phyloP scores from a whole-genome alignment of 2,329 filamentous ascomycete genomes.

The Grosmannia penicillata region DNA sequence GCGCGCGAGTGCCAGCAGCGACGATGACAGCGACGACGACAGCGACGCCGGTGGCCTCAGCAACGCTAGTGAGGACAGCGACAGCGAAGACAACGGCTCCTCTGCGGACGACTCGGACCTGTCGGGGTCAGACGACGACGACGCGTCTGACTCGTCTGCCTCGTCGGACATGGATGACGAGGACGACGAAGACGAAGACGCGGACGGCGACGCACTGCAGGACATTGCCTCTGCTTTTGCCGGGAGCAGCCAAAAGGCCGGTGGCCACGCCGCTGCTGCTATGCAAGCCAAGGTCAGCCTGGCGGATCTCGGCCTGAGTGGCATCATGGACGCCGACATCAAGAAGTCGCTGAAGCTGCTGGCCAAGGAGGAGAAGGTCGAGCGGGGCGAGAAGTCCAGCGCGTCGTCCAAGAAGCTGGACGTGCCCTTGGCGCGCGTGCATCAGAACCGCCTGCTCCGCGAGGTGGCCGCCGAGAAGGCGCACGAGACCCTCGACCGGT shows the following conservation, averaged over 20 bases:
- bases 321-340: conserved; percentile 57
- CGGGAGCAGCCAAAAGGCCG: conserved; percentile 36
- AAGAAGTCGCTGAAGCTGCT: conserved; percentile 69
- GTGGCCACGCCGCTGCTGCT: conserved; percentile 24
- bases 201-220: conserved; percentile 48
- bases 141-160: not conserved
- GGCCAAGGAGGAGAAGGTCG: conserved; percentile 40
- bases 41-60: not conserved
- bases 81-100: conserved; percentile 25
- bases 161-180: not conserved
- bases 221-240: conserved; percentile 55
- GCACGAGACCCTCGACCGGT: conserved; percentile 77
- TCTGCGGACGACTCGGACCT: conserved; percentile 24
- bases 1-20: conserved; percentile 18
- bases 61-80: not conserved
- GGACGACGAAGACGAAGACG: conserved; percentile 13
- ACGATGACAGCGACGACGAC: conserved; percentile 7
- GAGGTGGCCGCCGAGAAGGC: conserved; percentile 76
- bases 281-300: conserved; percentile 56
- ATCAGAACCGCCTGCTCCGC: conserved; percentile 76
- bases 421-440: conserved; percentile 68
- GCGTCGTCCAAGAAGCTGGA: conserved; percentile 60
- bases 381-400: too few relatives aligned
- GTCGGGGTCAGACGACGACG: conserved; percentile 2
- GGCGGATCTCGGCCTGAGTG: conserved; percentile 56